Percentiles rank a stretch among this genome's conserved stretches.
phyloP scores from a whole-genome alignment of 345 rosid species.

The Physaria fendleri region DNA sequence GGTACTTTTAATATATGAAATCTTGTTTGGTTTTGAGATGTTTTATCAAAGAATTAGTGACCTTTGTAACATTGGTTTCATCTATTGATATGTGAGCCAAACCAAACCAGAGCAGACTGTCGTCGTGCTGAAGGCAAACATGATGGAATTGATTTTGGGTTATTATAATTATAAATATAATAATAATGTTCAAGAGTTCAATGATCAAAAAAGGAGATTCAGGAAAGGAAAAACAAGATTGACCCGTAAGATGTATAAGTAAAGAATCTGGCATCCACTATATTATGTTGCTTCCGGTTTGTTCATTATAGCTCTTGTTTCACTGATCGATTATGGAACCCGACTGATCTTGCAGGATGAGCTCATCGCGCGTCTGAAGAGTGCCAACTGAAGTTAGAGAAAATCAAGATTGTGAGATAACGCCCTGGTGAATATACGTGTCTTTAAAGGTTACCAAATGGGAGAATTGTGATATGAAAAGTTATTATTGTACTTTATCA shows the following conservation, averaged over 20 bases:
- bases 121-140: not conserved
- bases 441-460: not conserved
- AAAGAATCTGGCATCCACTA: not conserved
- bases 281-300: slow-evolving; percentile 3
- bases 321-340: not conserved
- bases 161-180: not conserved
- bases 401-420: not conserved
- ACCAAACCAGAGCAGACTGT: not conserved
- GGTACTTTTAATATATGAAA: slow-evolving; percentile 5
- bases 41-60: not conserved
- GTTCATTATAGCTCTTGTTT: not conserved
- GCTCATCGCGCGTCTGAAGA: slow-evolving; percentile 68
- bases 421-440: slow-evolving; percentile 4
- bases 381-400: slow-evolving; percentile 30
- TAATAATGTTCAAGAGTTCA: not conserved
- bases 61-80: not conserved
- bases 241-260: slow-evolving; percentile 37
- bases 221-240: slow-evolving; percentile 2
- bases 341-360: slow-evolving; percentile 57
- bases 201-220: not conserved
- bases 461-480: not conserved
- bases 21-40: slow-evolving; percentile 3
- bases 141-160: not conserved
- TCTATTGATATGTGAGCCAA: not conserved
- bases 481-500: not conserved